phyloP scores from a whole-genome alignment of 129 eudicot genomes.

The Gnaphalium uliginosum region DNA sequence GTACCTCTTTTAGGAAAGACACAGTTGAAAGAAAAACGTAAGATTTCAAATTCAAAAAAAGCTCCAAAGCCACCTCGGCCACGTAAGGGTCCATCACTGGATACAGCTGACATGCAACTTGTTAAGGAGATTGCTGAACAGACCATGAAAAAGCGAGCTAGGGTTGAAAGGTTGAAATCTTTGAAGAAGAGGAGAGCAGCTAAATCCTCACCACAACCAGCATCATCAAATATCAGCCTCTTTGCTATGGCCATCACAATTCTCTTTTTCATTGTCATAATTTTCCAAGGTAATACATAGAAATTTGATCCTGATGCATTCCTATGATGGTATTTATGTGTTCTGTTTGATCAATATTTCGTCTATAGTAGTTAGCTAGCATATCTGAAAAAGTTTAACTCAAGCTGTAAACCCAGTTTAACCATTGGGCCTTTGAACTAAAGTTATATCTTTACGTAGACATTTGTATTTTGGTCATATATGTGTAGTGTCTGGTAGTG shows the following conservation, averaged over 20 bases:
- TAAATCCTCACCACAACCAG: slow-evolving; percentile 36
- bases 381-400: slow-evolving; percentile 7
- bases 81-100: slow-evolving; percentile 72
- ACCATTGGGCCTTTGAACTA: no score
- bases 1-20: slow-evolving; percentile 45
- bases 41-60: slow-evolving; percentile 42
- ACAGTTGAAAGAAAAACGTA: slow-evolving; percentile 45
- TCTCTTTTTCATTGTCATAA: slow-evolving; percentile 56
- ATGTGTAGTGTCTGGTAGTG: neutral
- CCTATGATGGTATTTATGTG: slow-evolving; percentile 1
- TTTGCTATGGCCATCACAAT: slow-evolving; percentile 60
- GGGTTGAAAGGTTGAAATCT: slow-evolving; percentile 66
- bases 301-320: slow-evolving; percentile 15
- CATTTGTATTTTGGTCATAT: neutral
- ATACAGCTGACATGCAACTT: slow-evolving; percentile 58
- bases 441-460: no score
- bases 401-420: neutral
- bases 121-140: slow-evolving; percentile 69
- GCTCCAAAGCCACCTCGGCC: slow-evolving; percentile 84
- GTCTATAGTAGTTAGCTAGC: neutral
- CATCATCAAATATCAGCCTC: slow-evolving; percentile 47
- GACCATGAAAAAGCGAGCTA: slow-evolving; percentile 69
- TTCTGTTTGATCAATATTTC: neutral
- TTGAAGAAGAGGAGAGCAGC: slow-evolving; percentile 56
- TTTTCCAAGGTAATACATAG: slow-evolving; percentile 62